Percentiles rank a stretch among this genome's conserved stretches.
phyloP scores from a whole-genome alignment of 768 basidiomycete species.

The Podaxis carcinomalis region DNA sequence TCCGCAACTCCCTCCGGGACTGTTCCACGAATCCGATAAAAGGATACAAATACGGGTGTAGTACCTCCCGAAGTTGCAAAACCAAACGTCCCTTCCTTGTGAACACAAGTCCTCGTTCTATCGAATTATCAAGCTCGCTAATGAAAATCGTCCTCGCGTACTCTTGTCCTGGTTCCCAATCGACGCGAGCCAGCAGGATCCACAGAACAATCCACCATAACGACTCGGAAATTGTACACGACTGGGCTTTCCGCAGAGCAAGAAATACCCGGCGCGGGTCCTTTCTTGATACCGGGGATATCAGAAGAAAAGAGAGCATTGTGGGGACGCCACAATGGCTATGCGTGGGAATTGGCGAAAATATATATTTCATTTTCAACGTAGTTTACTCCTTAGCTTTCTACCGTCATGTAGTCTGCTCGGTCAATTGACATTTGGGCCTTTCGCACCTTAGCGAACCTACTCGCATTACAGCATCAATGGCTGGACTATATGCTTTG shows the following conservation, averaged over 20 bases:
- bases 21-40: neutral
- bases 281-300: too few relatives aligned
- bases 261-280: too few relatives aligned
- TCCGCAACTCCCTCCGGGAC: neutral
- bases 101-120: neutral
- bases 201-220: slow-evolving; percentile 4
- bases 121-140: neutral
- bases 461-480: too few relatives aligned
- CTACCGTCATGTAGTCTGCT: too few relatives aligned
- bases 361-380: too few relatives aligned
- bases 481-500: neutral
- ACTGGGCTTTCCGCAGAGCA: neutral
- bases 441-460: too few relatives aligned
- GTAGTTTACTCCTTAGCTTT: too few relatives aligned
- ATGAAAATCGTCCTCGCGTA: neutral
- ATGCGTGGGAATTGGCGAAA: too few relatives aligned
- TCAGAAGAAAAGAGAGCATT: too few relatives aligned
- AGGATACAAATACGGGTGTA: neutral
- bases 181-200: neutral
- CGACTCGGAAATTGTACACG: neutral
- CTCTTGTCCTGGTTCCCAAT: too few relatives aligned
- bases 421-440: too few relatives aligned
- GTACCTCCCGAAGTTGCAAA: neutral
- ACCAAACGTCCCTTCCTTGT: neutral
- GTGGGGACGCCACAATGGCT: too few relatives aligned